Evolutionary conservation across 1,139 yeast species (phyloP).

Genomic region (Hansenula anomala): DNA sequence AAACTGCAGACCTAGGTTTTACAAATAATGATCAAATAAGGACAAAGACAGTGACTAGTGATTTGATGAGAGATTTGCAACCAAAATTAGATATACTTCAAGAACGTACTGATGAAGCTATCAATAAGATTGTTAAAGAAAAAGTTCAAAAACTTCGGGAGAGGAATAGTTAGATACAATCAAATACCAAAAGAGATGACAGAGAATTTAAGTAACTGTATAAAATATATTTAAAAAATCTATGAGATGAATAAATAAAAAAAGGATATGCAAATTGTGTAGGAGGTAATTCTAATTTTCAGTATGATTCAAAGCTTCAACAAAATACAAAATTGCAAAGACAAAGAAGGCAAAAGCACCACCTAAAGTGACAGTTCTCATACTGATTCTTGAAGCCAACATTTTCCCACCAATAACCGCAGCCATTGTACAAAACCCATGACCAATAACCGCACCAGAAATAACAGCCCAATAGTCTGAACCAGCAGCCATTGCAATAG

Average conservation of each 20-base stretch:
- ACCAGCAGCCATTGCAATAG: slow-evolving; percentile 98
- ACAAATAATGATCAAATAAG: slow-evolving; percentile 19
- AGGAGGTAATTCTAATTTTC: too few relatives aligned
- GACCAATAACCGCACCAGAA: slow-evolving; percentile 87
- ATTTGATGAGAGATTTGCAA: slow-evolving; percentile 34
- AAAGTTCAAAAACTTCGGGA: slow-evolving; percentile 21
- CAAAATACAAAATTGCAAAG: slow-evolving; percentile 76
- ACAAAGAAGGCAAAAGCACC: slow-evolving; percentile 85
- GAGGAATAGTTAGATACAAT: too few relatives aligned
- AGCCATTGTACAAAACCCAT: slow-evolving; percentile 79
- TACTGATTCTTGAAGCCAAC: slow-evolving; percentile 81
- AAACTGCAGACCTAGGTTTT: slow-evolving; percentile 9
- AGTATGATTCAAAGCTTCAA: slow-evolving; percentile 40
- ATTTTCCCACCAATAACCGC: slow-evolving; percentile 95
- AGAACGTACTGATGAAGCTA: slow-evolving; percentile 33
- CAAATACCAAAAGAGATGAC: too few relatives aligned
- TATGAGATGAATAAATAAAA: too few relatives aligned
- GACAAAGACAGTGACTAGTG: slow-evolving; percentile 32
- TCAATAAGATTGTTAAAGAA: slow-evolving; percentile 35
- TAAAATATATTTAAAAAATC: too few relatives aligned
- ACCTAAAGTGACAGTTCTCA: slow-evolving; percentile 88
- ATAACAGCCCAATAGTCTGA: slow-evolving; percentile 88
- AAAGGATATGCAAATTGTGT: too few relatives aligned
- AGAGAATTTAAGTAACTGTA: too few relatives aligned
- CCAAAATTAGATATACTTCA: slow-evolving; percentile 32